phyloP scores from a whole-genome alignment of 176 grass and related monocot genomes.

The Secale cereale region DNA sequence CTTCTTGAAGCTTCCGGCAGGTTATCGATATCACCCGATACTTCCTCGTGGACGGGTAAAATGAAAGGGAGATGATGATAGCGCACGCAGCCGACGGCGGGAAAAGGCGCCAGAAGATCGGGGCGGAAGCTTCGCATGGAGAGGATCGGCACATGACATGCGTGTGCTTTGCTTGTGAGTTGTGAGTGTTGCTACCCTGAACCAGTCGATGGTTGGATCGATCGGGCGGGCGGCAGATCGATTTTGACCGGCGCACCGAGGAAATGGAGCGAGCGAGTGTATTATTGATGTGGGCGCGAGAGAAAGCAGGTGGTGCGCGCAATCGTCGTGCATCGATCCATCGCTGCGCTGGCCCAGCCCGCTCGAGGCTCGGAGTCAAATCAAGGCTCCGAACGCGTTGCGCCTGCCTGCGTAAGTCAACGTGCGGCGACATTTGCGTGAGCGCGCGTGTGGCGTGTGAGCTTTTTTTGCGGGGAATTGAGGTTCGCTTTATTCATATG shows the following conservation, averaged over 20 bases:
- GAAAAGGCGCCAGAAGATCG: not conserved
- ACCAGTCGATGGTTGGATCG: not conserved
- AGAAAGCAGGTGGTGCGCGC: constrained; percentile 10
- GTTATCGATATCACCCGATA: constrained; percentile 10
- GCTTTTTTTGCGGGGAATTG: too few relatives aligned
- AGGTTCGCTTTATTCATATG: too few relatives aligned
- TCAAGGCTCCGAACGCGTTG: not conserved
- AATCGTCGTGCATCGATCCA: not conserved
- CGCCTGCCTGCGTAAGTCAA: not conserved
- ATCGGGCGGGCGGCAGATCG: not conserved
- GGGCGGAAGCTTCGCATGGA: constrained; percentile 21
- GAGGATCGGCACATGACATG: not conserved
- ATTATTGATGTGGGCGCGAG: constrained; percentile 11
- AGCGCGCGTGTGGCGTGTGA: not conserved
- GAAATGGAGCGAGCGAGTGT: not conserved
- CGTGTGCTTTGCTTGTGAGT: not conserved
- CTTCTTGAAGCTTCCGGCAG: constrained; percentile 14
- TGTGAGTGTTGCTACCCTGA: too few relatives aligned
- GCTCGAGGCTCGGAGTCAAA: not conserved
- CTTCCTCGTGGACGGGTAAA: constrained; percentile 31
- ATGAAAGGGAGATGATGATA: not conserved
- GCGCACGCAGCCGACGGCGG: not conserved
- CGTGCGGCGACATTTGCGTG: not conserved
- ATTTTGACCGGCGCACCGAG: constrained; percentile 37
- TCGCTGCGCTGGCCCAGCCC: not conserved